A percentile compares a stretch with the other conserved stretches of the same genome.
These are phyloP conservation scores for Monilinia laxa DNA, from an alignment of 2,329 filamentous ascomycete genomes.

Conservation along the genomic window DNA sequence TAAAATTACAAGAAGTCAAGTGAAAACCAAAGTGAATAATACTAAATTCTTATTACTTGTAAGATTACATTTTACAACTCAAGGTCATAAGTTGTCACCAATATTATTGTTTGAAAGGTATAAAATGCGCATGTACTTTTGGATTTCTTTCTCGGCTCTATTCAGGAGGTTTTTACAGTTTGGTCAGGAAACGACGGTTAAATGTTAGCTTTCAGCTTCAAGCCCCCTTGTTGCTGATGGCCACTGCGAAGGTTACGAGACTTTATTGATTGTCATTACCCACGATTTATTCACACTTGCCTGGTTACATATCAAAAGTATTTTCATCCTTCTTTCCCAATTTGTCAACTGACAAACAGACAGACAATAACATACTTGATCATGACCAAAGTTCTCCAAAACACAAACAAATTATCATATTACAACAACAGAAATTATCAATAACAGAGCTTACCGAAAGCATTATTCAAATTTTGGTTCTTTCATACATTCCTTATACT, in stretches of 20 bases:
- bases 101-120: no score
- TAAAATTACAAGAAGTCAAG: no score
- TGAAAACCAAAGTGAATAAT: no score
- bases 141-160: no score
- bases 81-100: no score
- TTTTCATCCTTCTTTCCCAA: slow-evolving; percentile 2
- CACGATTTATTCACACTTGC: neutral
- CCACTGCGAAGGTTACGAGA: neutral
- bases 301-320: neutral
- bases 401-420: neutral
- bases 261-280: neutral
- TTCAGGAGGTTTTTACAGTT: no score
- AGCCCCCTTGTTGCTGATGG: neutral
- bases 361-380: neutral
- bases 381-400: neutral
- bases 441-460: neutral
- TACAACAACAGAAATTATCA: neutral
- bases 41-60: no score
- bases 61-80: no score
- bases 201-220: no score
- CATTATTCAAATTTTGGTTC: neutral
- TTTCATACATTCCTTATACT: neutral
- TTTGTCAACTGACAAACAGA: neutral
- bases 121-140: no score
- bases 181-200: no score